Conservation (phyloP, 352 stramenopile species). For the Globisporangium ultimum region DNA sequence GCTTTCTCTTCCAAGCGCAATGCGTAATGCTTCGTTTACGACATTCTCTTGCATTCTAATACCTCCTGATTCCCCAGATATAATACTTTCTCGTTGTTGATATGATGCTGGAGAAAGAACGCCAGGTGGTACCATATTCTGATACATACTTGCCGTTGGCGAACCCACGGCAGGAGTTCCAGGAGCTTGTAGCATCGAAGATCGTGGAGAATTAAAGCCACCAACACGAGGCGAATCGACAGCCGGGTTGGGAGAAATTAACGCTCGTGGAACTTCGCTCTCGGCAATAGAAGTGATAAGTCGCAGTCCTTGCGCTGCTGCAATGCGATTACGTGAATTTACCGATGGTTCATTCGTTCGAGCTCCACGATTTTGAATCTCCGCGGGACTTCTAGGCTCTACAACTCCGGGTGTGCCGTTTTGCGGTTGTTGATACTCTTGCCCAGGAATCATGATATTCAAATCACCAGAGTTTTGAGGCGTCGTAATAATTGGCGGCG, state of each 20-base stretch:
- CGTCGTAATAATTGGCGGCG: constrained; percentile 51
- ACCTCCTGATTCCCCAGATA: constrained; percentile 18
- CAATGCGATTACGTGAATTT: constrained; percentile 25
- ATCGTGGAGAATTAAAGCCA: constrained; percentile 76
- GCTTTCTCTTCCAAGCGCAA: constrained; percentile 71
- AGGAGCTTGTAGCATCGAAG: constrained; percentile 61
- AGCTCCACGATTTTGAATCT: constrained; percentile 77
- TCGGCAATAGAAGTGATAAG: constrained; percentile 82
- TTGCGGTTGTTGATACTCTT: constrained; percentile 74
- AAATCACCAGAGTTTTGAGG: constrained; percentile 37
- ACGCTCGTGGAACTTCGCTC: constrained; percentile 70
- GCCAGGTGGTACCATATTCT: constrained; percentile 30
- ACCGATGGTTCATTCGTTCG: constrained; percentile 25
- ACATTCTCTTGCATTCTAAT: constrained; percentile 33
- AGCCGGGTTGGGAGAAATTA: constrained; percentile 84
- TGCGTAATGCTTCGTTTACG: constrained; percentile 61
- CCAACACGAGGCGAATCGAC: constrained; percentile 79
- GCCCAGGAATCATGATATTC: constrained; percentile 44
- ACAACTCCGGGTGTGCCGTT: constrained; percentile 22
- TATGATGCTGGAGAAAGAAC: constrained; percentile 80
- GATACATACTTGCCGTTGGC: constrained; percentile 49
- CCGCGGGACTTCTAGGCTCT: constrained; percentile 67
- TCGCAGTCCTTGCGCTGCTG: constrained; percentile 64
- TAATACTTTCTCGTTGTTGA: constrained; percentile 74
- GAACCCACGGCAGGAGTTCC: constrained; percentile 59